These are phyloP conservation scores for Penicillium sumatraense DNA, from an alignment of 2,329 filamentous ascomycete genomes.

Conservation along the genomic window DNA sequence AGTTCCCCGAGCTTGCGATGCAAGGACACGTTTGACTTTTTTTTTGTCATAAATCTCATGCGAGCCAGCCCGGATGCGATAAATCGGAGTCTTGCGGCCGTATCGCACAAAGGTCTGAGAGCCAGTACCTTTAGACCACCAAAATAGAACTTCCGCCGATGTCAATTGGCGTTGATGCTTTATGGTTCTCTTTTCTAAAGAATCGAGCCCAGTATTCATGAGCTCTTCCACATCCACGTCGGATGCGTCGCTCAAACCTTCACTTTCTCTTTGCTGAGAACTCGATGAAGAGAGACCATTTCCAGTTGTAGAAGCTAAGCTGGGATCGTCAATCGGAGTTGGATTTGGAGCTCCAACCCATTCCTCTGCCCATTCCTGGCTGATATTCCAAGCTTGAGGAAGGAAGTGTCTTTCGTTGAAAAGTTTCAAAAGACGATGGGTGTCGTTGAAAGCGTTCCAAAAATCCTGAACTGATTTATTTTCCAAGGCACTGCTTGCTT, in stretches of 20 bases:
- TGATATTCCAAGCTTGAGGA: constrained; percentile 10
- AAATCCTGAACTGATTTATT: not conserved
- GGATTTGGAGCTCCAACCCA: constrained; percentile 1
- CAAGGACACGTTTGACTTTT: constrained; percentile 3
- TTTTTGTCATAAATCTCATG: constrained; percentile 14
- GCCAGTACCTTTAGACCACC: constrained; percentile 21
- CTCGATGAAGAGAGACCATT: not conserved
- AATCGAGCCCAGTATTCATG: constrained; percentile 8
- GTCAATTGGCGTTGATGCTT: constrained; percentile 7
- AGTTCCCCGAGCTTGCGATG: constrained; percentile 3
- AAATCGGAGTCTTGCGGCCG: constrained; percentile 14
- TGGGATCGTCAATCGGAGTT: not conserved
- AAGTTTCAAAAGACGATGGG: not conserved
- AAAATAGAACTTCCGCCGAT: constrained; percentile 18
- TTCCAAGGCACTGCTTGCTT: not conserved
- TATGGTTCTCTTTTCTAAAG: constrained; percentile 10
- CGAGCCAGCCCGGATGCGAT: constrained; percentile 20
- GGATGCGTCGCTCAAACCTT: constrained; percentile 2
- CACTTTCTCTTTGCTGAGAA: not conserved
- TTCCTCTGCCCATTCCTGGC: not conserved
- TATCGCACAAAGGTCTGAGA: constrained; percentile 22
- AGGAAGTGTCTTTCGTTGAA: constrained; percentile 13
- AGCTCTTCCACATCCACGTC: not conserved
- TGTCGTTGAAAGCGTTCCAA: constrained; percentile 3
- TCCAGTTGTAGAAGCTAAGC: not conserved